These are phyloP conservation scores for Quercus robur DNA, from an alignment of 306 rosid species.

Conservation along the genomic window DNA sequence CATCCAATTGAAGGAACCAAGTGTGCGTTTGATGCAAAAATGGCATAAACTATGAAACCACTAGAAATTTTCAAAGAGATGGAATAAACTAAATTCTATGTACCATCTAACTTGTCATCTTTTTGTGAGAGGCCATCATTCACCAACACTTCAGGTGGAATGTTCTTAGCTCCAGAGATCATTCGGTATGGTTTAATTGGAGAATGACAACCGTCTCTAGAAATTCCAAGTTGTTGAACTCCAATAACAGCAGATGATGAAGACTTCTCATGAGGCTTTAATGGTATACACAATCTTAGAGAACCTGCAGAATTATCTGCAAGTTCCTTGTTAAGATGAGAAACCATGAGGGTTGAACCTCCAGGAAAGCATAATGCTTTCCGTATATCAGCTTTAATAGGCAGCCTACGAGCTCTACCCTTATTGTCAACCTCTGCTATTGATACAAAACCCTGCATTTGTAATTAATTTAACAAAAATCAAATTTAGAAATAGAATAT, in stretches of 20 bases:
- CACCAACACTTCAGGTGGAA: slow-evolving; percentile 28
- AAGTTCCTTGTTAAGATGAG: slow-evolving; percentile 50
- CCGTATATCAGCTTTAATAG: slow-evolving; percentile 73
- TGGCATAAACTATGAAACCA: background rate
- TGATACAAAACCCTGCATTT: slow-evolving; percentile 65
- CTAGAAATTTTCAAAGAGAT: background rate
- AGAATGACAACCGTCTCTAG: slow-evolving; percentile 26
- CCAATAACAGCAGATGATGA: slow-evolving; percentile 25
- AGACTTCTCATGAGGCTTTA: slow-evolving; percentile 36
- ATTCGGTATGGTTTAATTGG: slow-evolving; percentile 25
- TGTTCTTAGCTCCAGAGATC: slow-evolving; percentile 15
- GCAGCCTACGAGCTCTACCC: slow-evolving; percentile 70
- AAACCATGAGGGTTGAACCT: slow-evolving; percentile 87
- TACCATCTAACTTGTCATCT: slow-evolving; percentile 37
- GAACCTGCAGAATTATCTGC: slow-evolving; percentile 33
- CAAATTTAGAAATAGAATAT: slow-evolving; percentile 19
- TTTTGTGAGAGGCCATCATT: slow-evolving; percentile 30
- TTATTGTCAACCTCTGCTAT: slow-evolving; percentile 76
- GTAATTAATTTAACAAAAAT: background rate
- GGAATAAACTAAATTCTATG: background rate
- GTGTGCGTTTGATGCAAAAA: background rate
- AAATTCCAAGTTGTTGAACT: slow-evolving; percentile 23
- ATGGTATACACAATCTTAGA: slow-evolving; percentile 31
- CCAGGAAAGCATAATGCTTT: slow-evolving; percentile 87
- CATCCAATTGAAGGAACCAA: background rate